These are phyloP conservation scores for Cicer yamashitae DNA, from an alignment of 306 rosid species.

Conservation along the genomic window DNA sequence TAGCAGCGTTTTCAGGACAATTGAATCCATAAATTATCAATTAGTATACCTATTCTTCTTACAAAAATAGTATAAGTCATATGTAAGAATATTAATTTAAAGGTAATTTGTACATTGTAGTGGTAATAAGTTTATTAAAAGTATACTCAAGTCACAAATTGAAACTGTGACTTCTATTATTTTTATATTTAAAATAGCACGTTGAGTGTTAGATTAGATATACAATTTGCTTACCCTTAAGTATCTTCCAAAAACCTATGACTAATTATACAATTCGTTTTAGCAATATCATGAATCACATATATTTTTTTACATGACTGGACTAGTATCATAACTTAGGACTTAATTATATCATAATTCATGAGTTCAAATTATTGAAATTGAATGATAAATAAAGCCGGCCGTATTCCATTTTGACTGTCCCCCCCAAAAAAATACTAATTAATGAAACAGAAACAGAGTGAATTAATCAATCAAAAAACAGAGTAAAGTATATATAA, in stretches of 20 bases:
- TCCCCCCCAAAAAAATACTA: background rate
- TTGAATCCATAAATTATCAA: background rate
- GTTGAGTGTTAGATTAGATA: background rate
- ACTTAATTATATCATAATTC: background rate
- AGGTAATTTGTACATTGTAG: background rate
- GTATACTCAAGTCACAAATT: background rate
- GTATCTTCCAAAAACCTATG: background rate
- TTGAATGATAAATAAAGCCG: background rate
- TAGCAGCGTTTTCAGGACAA: background rate
- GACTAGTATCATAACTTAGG: background rate
- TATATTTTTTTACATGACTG: too few relatives aligned
- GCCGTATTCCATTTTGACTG: slow-evolving; percentile 19
- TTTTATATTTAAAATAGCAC: background rate
- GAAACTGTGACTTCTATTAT: background rate
- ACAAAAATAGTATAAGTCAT: background rate
- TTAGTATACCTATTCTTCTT: background rate
- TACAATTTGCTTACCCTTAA: background rate
- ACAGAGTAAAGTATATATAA: background rate
- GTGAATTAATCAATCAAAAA: background rate
- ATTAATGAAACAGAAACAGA: background rate
- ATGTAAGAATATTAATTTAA: background rate
- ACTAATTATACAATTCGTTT: background rate
- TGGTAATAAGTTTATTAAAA: background rate
- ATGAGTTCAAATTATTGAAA: background rate
- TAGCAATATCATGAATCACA: background rate